Conservation (phyloP, 2,329 filamentous ascomycete species). For the Dactylonectria macrodidyma region DNA sequence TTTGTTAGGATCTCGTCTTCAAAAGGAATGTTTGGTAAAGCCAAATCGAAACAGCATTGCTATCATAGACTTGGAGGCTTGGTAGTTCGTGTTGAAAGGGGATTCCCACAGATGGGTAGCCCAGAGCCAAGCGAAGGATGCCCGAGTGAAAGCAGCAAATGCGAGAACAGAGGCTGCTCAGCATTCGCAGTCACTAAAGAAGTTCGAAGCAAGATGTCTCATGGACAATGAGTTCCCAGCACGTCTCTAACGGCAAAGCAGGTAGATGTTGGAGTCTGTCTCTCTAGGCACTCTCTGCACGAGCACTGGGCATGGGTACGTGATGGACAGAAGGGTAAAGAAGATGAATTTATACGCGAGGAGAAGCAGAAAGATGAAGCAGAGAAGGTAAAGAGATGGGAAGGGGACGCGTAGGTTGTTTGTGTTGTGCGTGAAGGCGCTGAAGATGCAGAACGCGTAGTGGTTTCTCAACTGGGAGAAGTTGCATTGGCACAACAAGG, state of each 20-base stretch:
- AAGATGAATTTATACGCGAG: neutral
- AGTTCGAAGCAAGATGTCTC: neutral
- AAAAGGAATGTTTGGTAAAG: neutral
- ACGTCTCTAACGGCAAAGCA: neutral
- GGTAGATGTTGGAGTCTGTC: neutral
- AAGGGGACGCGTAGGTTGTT: neutral
- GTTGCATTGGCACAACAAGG: neutral
- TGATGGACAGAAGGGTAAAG: neutral
- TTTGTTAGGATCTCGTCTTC: neutral
- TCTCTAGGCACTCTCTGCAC: neutral
- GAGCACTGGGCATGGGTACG: neutral
- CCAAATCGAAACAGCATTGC: neutral
- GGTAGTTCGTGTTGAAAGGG: neutral
- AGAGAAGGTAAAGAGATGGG: neutral
- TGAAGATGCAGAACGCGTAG: slow-evolving; percentile 1
- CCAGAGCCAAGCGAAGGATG: neutral
- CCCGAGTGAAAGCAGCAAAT: neutral
- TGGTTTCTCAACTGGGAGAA: neutral
- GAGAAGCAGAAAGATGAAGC: neutral
- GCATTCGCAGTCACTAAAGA: neutral
- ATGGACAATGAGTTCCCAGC: neutral
- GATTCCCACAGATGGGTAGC: neutral
- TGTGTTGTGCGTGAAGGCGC: neutral
- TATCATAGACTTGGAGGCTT: neutral
- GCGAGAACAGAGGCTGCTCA: neutral